Evolutionary conservation across 228 moss, liverwort and hornwort species (phyloP).

Genomic region (Sphagnum fallax): DNA sequence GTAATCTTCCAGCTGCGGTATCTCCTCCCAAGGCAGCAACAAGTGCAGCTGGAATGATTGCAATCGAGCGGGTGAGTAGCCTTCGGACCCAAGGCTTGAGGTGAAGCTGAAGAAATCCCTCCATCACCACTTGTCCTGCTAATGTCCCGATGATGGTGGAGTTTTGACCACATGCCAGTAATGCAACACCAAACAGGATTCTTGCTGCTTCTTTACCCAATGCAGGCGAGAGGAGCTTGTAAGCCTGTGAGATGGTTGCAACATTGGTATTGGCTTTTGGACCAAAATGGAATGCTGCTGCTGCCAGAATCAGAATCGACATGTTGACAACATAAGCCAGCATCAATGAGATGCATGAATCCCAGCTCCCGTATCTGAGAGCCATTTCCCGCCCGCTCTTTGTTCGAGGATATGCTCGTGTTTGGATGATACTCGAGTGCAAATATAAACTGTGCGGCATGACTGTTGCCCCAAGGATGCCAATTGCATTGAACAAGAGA

Average conservation of each 20-base stretch:
- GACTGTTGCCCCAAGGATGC: constrained; percentile 54
- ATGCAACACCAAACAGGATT: constrained; percentile 66
- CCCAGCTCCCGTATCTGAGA: constrained; percentile 57
- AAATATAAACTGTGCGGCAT: constrained; percentile 68
- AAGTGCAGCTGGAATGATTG: constrained; percentile 71
- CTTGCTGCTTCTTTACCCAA: constrained; percentile 53
- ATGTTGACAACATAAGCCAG: constrained; percentile 59
- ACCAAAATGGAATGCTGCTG: constrained; percentile 53
- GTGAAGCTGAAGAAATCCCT: constrained; percentile 71
- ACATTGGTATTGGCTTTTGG: constrained; percentile 21
- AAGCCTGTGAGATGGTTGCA: constrained; percentile 58
- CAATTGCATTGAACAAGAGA: constrained; percentile 53
- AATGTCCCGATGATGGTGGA: constrained; percentile 87
- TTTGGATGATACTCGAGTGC: constrained; percentile 66
- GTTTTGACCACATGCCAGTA: constrained; percentile 80
- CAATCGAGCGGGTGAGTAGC: constrained; percentile 62
- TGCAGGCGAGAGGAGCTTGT: constrained; percentile 61
- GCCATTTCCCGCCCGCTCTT: constrained; percentile 61
- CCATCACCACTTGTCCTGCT: constrained; percentile 88
- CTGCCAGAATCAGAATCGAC: constrained; percentile 47
- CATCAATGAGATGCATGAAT: constrained; percentile 45
- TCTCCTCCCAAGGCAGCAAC: constrained; percentile 68
- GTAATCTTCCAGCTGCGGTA: constrained; percentile 42
- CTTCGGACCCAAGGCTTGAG: constrained; percentile 79
- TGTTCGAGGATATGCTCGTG: constrained; percentile 53